Conservation (phyloP, 768 basidiomycete species). For the Agaricus subrufescens region DNA sequence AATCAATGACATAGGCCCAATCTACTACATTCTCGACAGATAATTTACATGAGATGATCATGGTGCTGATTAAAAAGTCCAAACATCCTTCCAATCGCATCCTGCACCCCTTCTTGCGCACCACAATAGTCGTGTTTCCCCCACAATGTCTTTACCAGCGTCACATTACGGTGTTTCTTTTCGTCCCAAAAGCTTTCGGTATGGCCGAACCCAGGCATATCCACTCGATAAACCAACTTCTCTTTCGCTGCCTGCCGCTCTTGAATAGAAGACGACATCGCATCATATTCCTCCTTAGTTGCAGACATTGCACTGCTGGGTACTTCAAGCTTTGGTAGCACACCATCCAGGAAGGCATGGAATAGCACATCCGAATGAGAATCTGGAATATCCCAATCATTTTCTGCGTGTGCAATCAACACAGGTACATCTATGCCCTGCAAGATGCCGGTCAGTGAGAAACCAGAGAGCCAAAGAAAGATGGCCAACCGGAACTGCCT, state of each 20-base stretch:
- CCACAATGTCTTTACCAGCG: slow-evolving; percentile 54
- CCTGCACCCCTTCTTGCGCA: slow-evolving; percentile 69
- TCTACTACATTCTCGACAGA: no score
- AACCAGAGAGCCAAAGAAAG: slow-evolving; percentile 9
- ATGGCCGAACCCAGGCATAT: slow-evolving; percentile 53
- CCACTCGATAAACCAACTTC: slow-evolving; percentile 38
- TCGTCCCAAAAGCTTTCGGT: slow-evolving; percentile 44
- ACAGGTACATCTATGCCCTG: slow-evolving; percentile 66
- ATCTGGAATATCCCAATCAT: slow-evolving; percentile 78
- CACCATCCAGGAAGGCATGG: slow-evolving; percentile 60
- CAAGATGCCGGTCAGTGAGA: slow-evolving; percentile 13
- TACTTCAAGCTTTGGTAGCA: slow-evolving; percentile 42
- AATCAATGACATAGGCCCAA: no score
- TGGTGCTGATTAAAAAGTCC: slow-evolving; percentile 9
- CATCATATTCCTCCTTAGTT: slow-evolving; percentile 37
- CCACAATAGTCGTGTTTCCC: slow-evolving; percentile 65
- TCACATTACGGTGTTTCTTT: slow-evolving; percentile 40
- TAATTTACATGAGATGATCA: no score
- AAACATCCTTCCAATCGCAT: slow-evolving; percentile 45
- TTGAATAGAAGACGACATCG: slow-evolving; percentile 32
- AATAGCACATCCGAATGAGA: slow-evolving; percentile 74
- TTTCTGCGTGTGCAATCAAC: slow-evolving; percentile 70
- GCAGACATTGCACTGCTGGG: slow-evolving; percentile 22
- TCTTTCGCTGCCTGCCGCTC: slow-evolving; percentile 37
- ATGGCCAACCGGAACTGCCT: slow-evolving; percentile 47